phyloP scores from a whole-genome alignment of 495 filamentous ascomycete species.

The Pseudoneurospora amorphoporcata region DNA sequence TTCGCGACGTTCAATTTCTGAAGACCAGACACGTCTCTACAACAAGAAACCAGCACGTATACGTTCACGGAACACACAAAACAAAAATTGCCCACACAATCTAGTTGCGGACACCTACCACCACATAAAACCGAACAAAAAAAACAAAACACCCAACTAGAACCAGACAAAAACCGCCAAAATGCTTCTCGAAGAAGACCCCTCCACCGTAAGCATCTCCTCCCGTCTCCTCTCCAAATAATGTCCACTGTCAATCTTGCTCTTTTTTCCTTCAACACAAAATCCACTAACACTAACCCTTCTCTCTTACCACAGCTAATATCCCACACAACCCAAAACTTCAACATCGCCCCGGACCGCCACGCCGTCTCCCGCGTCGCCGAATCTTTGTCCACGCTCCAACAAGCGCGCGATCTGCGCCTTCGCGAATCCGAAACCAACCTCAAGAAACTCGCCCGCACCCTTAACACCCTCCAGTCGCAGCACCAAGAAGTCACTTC shows the following conservation, averaged over 20 bases:
- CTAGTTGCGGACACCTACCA: neutral
- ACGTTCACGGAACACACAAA: neutral
- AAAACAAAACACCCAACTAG: neutral
- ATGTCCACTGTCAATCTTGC: neutral
- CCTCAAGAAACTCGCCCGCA: slow-evolving; percentile 64
- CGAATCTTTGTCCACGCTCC: slow-evolving; percentile 67
- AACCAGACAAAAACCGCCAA: slow-evolving; percentile 23
- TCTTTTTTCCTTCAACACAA: no score
- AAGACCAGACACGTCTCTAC: neutral
- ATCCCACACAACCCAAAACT: slow-evolving; percentile 79
- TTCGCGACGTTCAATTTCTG: neutral
- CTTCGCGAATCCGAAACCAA: slow-evolving; percentile 60
- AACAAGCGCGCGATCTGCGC: slow-evolving; percentile 66
- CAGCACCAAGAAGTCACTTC: slow-evolving; percentile 63
- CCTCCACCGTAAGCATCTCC: slow-evolving; percentile 53
- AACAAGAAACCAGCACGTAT: neutral
- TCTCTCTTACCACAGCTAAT: slow-evolving; percentile 53
- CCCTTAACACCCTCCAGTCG: slow-evolving; percentile 52
- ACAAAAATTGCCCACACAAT: neutral
- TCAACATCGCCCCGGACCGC: slow-evolving; percentile 86
- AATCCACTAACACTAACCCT: no score
- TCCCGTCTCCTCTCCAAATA: neutral
- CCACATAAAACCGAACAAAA: neutral
- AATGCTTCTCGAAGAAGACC: slow-evolving; percentile 97
- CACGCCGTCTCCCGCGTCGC: slow-evolving; percentile 75